A percentile compares a stretch with the other conserved stretches of the same genome.
These are phyloP conservation scores for Populus pruinosa DNA, from an alignment of 345 rosid genomes.

Conservation along the genomic window DNA sequence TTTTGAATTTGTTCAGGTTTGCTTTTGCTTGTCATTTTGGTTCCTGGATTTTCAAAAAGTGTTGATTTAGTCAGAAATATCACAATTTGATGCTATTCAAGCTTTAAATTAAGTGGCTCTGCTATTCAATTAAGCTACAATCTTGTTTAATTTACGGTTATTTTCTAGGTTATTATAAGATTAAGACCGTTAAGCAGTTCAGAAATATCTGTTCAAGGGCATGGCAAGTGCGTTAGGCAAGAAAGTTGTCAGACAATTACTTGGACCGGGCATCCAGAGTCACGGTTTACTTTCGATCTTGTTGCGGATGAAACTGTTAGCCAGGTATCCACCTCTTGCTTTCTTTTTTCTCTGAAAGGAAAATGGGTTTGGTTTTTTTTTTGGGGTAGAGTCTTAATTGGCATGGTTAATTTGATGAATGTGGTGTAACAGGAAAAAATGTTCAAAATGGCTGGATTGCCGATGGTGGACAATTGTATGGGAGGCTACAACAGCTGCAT, in stretches of 20 bases:
- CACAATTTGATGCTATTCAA: background rate
- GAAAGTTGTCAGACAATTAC: constrained; percentile 79
- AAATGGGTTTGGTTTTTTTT: too few species aligned
- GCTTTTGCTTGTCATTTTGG: background rate
- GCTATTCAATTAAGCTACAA: background rate
- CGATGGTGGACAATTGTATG: constrained; percentile 95
- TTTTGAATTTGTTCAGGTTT: constrained; percentile 52
- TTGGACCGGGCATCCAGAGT: constrained; percentile 90
- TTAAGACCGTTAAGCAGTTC: constrained; percentile 78
- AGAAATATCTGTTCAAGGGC: constrained; percentile 80
- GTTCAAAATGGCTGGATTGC: constrained; percentile 90
- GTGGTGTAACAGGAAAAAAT: constrained; percentile 59
- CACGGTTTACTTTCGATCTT: constrained; percentile 86
- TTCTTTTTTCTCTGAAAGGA: background rate
- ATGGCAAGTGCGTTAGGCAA: constrained; percentile 70
- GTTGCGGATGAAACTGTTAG: constrained; percentile 87
- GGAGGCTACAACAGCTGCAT: constrained; percentile 98
- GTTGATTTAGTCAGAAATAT: background rate
- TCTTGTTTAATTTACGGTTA: background rate
- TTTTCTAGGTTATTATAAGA: constrained; percentile 75
- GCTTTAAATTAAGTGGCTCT: background rate
- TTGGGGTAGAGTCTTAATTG: background rate
- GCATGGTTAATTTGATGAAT: constrained; percentile 2
- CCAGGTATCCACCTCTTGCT: constrained; percentile 50
- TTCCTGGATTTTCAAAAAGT: too few species aligned